phyloP scores from a whole-genome alignment of 495 filamentous ascomycete genomes.

The Aspergillus diversus region DNA sequence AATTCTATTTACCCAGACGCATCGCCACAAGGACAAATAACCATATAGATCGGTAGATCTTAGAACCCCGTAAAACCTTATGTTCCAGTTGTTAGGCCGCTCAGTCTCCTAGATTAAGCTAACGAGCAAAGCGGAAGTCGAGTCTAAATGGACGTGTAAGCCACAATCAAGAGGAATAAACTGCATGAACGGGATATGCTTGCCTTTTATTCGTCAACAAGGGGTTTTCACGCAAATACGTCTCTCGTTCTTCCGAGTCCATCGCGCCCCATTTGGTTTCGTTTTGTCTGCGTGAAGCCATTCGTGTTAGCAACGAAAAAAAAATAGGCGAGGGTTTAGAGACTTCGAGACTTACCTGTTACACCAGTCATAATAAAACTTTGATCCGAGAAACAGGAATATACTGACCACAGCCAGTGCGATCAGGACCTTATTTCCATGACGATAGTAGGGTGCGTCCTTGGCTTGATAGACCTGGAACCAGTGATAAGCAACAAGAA shows the following conservation, averaged over 20 bases:
- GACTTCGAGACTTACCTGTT: conserved; percentile 5
- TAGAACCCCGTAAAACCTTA: too few species aligned
- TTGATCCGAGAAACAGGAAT: conserved; percentile 41
- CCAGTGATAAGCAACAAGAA: conserved; percentile 2
- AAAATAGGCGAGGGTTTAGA: too few species aligned
- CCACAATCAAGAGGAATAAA: neutral
- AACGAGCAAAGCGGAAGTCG: conserved; percentile 11
- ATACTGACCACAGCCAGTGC: conserved; percentile 49
- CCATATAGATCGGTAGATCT: too few species aligned
- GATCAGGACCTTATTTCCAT: conserved; percentile 56
- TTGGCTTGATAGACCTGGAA: conserved; percentile 43
- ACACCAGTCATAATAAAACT: conserved; percentile 41
- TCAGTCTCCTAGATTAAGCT: neutral
- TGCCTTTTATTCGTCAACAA: conserved; percentile 9
- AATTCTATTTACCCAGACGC: too few species aligned
- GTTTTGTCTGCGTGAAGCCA: conserved; percentile 31
- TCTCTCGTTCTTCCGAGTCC: conserved; percentile 28
- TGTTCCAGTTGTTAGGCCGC: too few species aligned
- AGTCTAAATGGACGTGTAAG: neutral
- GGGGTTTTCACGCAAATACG: conserved; percentile 28
- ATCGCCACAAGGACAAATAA: too few species aligned
- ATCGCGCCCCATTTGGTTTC: conserved; percentile 36
- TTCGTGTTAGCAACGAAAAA: neutral
- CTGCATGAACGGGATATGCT: neutral
- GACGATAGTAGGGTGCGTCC: conserved; percentile 59